Conservation (phyloP, 768 basidiomycete genomes). For the Cyclocybe cylindracea region DNA sequence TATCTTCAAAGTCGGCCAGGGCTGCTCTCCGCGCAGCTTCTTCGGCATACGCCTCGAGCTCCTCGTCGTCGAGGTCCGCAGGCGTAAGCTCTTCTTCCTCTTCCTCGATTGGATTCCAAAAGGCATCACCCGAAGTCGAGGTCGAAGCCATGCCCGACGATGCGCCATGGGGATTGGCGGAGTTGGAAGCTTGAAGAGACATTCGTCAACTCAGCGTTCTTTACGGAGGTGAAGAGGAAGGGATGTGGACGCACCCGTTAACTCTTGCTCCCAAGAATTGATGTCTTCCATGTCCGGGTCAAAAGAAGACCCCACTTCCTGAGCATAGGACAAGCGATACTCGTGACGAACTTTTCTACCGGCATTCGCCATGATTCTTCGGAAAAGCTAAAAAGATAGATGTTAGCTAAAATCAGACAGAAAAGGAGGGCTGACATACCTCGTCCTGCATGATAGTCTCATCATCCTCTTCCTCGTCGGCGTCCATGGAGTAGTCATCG, state of each 20-base stretch:
- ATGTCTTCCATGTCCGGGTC: constrained; percentile 74
- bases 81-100: constrained; percentile 34
- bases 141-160: constrained; percentile 1
- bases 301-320: constrained; percentile 75
- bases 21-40: constrained; percentile 43
- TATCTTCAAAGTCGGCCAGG: constrained; percentile 48
- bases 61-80: constrained; percentile 55
- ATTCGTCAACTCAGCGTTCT: not conserved
- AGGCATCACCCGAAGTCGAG: not conserved
- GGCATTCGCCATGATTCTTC: constrained; percentile 60
- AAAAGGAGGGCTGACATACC: constrained; percentile 31
- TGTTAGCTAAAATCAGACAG: not conserved
- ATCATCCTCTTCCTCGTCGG: constrained; percentile 61
- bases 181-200: constrained; percentile 7
- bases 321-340: constrained; percentile 63
- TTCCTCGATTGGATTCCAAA: not conserved
- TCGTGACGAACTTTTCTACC: constrained; percentile 49
- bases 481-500: constrained; percentile 51
- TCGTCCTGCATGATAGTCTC: constrained; percentile 64
- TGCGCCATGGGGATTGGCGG: constrained; percentile 1
- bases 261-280: constrained; percentile 57
- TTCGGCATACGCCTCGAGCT: constrained; percentile 60
- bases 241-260: constrained; percentile 36
- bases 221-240: constrained; percentile 6
- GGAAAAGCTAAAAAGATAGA: constrained; percentile 53